Conservation (phyloP, 1,284 basidiomycete species). For the Ustilago shanxiensis region DNA sequence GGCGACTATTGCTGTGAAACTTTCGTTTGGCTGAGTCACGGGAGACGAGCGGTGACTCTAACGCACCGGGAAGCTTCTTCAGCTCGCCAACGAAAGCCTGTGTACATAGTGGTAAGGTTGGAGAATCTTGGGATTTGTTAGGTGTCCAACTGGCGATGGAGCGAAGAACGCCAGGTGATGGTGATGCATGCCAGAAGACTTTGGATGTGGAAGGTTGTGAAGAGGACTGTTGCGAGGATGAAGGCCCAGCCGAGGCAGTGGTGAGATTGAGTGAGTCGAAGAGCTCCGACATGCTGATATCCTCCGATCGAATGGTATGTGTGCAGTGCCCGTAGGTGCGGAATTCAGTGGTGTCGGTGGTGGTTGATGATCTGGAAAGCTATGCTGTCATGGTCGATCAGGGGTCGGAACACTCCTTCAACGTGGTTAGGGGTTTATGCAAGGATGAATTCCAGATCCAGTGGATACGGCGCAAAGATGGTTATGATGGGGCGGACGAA, state of each 20-base stretch:
- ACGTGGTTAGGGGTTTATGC: too few relatives aligned
- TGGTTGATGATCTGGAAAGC: background rate
- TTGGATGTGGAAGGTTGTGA: constrained; percentile 50
- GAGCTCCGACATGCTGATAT: constrained; percentile 46
- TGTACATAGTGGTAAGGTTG: constrained; percentile 43
- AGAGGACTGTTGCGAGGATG: constrained; percentile 47
- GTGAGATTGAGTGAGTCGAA: constrained; percentile 54
- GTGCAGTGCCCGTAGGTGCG: background rate
- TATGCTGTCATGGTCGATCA: constrained; percentile 28
- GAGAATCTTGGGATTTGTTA: constrained; percentile 42
- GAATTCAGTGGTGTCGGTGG: background rate
- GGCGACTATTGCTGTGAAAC: constrained; percentile 9
- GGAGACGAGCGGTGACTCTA: constrained; percentile 38
- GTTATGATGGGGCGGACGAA: background rate
- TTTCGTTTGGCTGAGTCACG: constrained; percentile 34
- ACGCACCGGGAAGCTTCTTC: constrained; percentile 37
- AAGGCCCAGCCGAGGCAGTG: constrained; percentile 27
- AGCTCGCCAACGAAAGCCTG: constrained; percentile 53
- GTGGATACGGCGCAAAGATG: background rate
- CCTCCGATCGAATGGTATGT: background rate
- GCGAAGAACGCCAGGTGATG: constrained; percentile 42
- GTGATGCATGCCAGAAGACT: constrained; percentile 54
- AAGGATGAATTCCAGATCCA: background rate
- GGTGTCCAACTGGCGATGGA: constrained; percentile 38
- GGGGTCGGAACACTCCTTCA: background rate